These are phyloP conservation scores for Xylaria cubensis DNA, from an alignment of 495 filamentous ascomycete genomes.

Conservation along the genomic window DNA sequence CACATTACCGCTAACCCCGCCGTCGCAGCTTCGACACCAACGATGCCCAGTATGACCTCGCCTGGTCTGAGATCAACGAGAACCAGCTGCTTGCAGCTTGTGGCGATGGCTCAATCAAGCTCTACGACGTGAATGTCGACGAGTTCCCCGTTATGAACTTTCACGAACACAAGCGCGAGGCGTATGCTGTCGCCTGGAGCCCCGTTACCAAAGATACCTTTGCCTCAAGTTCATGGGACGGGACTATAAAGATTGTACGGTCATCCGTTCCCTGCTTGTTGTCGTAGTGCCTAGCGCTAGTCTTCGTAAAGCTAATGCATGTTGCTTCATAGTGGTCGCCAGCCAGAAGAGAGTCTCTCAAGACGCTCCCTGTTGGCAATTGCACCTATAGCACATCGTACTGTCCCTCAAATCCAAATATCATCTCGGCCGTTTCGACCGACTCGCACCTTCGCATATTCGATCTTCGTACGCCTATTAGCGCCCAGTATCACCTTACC, in stretches of 20 bases:
- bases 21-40: conserved; percentile 84
- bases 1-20: conserved; percentile 14
- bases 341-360: conserved; percentile 68
- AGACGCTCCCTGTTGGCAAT: conserved; percentile 84
- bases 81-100: conserved; percentile 86
- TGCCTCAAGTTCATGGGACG: conserved; percentile 90
- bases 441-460: conserved; percentile 89
- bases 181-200: conserved; percentile 92
- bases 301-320: conserved; percentile 25
- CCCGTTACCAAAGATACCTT: conserved; percentile 89
- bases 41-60: conserved; percentile 90
- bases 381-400: conserved; percentile 91
- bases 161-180: conserved; percentile 90
- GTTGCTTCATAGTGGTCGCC: conserved; percentile 70
- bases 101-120: conserved; percentile 92
- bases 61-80: conserved; percentile 95
- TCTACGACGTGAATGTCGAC: conserved; percentile 81
- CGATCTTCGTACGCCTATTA: conserved; percentile 83
- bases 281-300: not conserved
- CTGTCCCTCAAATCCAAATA: conserved; percentile 75
- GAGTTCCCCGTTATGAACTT: conserved; percentile 86
- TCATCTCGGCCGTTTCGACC: conserved; percentile 81
- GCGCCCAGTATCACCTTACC: conserved; percentile 81
- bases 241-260: conserved; percentile 81
- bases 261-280: conserved; percentile 3